A percentile compares a stretch with the other conserved stretches of the same genome.
Evolutionary conservation across 352 stramenopile genomes (phyloP).

Genomic region (Discostella stelligera): DNA sequence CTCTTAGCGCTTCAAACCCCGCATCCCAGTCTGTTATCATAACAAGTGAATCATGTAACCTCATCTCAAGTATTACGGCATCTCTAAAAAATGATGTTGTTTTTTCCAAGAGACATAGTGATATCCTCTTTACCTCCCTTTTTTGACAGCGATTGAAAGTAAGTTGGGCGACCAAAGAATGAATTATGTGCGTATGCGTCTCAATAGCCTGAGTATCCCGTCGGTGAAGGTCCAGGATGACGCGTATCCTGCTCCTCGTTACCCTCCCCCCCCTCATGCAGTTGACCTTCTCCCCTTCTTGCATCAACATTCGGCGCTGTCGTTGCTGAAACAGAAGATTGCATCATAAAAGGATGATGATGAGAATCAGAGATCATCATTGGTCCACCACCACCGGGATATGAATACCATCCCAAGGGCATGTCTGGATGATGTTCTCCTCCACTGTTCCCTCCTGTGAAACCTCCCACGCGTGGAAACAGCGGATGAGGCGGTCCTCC

Average conservation of each 20-base stretch:
- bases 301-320: not conserved
- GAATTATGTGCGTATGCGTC: too few species aligned
- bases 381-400: not conserved
- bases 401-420: not conserved
- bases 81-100: too few species aligned
- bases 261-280: not conserved
- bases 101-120: too few species aligned
- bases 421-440: not conserved
- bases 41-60: too few species aligned
- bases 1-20: too few species aligned
- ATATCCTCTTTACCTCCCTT: too few species aligned
- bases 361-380: constrained; percentile 1
- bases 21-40: too few species aligned
- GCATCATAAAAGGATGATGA: not conserved
- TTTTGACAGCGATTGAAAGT: not conserved
- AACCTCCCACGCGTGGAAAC: not conserved
- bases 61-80: too few species aligned
- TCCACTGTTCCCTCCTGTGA: not conserved
- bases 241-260: not conserved
- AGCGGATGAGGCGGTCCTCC: not conserved
- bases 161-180: not conserved
- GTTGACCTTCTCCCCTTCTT: not conserved
- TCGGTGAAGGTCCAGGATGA: not conserved
- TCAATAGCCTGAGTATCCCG: constrained; percentile 4
- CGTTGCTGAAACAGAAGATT: not conserved